A percentile compares a stretch with the other conserved stretches of the same genome.
Evolutionary conservation across 306 rosid genomes (phyloP).

Genomic region (Cicer bijugum): DNA sequence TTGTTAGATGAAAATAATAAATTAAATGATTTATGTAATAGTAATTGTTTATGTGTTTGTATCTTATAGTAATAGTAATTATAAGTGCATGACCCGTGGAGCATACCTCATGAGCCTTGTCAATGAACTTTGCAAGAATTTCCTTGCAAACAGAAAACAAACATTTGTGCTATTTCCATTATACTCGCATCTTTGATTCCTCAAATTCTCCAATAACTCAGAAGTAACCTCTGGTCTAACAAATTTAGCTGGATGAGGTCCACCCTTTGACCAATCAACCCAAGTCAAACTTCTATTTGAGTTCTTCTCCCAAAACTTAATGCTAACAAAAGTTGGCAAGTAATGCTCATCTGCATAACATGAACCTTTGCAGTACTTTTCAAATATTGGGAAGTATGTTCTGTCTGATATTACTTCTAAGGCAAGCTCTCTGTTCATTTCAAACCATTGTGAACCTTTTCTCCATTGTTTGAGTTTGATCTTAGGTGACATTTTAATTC

Average conservation of each 20-base stretch:
- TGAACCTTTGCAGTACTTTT: conserved; percentile 42
- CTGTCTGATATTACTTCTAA: conserved; percentile 61
- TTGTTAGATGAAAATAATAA: conserved; percentile 15
- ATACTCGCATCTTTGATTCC: conserved; percentile 56
- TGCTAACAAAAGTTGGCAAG: conserved; percentile 68
- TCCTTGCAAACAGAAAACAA: conserved; percentile 75
- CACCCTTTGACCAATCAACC: conserved; percentile 80
- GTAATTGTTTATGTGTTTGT: not conserved
- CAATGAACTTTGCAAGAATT: conserved; percentile 60
- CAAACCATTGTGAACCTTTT: conserved; percentile 90
- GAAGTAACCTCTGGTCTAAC: conserved; percentile 55
- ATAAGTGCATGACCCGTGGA: conserved; percentile 60
- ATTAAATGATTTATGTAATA: conserved; percentile 1
- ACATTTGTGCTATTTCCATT: conserved; percentile 47
- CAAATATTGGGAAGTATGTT: conserved; percentile 59
- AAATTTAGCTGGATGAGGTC: conserved; percentile 68
- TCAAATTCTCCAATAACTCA: conserved; percentile 56
- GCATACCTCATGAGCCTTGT: conserved; percentile 56
- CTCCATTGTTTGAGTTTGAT: conserved; percentile 65
- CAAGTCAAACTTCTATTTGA: conserved; percentile 80
- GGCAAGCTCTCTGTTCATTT: conserved; percentile 67
- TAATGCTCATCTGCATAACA: conserved; percentile 86
- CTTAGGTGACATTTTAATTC: conserved; percentile 53
- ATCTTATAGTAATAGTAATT: not conserved
- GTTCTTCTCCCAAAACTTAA: conserved; percentile 53